Conservation (phyloP, 139 green algal species). For the Chlamydomonas eustigma region DNA sequence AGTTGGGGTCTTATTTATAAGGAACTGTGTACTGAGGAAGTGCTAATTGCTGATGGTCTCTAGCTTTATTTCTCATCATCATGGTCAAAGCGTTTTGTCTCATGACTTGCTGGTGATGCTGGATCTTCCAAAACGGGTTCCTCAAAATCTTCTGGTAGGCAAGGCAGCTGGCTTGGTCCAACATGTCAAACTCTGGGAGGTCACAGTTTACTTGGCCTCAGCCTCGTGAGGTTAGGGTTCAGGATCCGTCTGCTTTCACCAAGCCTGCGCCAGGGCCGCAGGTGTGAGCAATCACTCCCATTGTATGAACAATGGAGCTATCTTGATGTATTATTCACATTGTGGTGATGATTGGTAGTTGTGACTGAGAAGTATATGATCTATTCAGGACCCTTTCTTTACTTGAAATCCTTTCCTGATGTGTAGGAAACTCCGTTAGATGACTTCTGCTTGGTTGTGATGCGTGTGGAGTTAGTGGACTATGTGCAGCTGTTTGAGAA, state of each 20-base stretch:
- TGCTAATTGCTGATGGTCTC: neutral
- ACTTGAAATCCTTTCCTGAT: neutral
- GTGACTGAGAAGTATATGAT: too few relatives aligned
- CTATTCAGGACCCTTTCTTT: too few relatives aligned
- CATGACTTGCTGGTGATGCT: neutral
- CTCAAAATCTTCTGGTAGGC: too few relatives aligned
- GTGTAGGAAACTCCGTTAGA: neutral
- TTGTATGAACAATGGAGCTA: neutral
- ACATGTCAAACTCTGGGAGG: conserved; percentile 29
- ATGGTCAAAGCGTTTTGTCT: too few relatives aligned
- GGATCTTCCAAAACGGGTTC: neutral
- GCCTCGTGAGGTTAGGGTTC: neutral
- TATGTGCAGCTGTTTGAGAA: conserved; percentile 6
- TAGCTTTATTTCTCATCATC: neutral
- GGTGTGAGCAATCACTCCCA: neutral
- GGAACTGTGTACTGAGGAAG: neutral
- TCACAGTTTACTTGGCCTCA: neutral
- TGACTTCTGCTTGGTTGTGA: conserved; percentile 4
- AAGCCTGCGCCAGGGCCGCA: conserved; percentile 12
- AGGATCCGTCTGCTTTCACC: neutral
- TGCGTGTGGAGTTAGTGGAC: neutral
- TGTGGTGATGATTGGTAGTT: neutral
- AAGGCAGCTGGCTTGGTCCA: conserved; percentile 20
- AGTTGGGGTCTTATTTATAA: neutral
- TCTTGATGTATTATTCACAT: neutral